Percentiles rank a stretch among this genome's conserved stretches.
These are phyloP conservation scores for Peronosclerospora sorghi DNA, from an alignment of 352 stramenopile species.

Conservation along the genomic window DNA sequence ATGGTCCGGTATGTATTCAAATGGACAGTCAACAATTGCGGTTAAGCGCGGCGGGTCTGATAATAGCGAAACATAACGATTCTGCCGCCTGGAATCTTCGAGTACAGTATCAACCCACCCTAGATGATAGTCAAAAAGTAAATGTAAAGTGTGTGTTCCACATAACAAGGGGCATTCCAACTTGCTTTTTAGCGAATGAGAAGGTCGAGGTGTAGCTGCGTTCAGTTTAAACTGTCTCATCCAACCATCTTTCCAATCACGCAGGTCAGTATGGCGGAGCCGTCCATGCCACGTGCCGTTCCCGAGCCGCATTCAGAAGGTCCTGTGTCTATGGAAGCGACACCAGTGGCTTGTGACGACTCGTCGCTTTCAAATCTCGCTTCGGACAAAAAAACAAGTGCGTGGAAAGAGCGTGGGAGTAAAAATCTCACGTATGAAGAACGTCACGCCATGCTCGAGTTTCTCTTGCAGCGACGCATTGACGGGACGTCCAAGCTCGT, in stretches of 20 bases:
- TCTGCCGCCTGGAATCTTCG: slow-evolving; percentile 25
- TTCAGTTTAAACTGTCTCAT: slow-evolving; percentile 21
- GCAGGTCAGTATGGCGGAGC: slow-evolving; percentile 12
- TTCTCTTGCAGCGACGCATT: slow-evolving; percentile 23
- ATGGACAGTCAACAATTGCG: slow-evolving; percentile 32
- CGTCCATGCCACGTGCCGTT: background rate
- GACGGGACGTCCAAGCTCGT: slow-evolving; percentile 25
- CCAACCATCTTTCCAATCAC: background rate
- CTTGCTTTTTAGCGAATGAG: slow-evolving; percentile 12
- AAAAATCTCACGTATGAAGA: slow-evolving; percentile 35
- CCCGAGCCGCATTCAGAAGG: slow-evolving; percentile 1
- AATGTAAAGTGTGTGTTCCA: slow-evolving; percentile 14
- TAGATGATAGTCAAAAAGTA: too few relatives aligned
- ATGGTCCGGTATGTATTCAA: slow-evolving; percentile 19
- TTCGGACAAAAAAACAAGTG: slow-evolving; percentile 15
- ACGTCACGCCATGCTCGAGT: slow-evolving; percentile 32
- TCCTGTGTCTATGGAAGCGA: slow-evolving; percentile 1
- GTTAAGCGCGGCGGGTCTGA: slow-evolving; percentile 19
- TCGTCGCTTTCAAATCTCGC: background rate
- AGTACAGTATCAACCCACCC: slow-evolving; percentile 30
- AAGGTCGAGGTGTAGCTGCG: background rate
- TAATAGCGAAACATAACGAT: slow-evolving; percentile 19
- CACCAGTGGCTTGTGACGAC: background rate
- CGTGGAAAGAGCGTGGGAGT: slow-evolving; percentile 24
- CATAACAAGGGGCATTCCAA: slow-evolving; percentile 5